These are phyloP conservation scores for Plantago major DNA, from an alignment of 257 asterid species.

Conservation along the genomic window DNA sequence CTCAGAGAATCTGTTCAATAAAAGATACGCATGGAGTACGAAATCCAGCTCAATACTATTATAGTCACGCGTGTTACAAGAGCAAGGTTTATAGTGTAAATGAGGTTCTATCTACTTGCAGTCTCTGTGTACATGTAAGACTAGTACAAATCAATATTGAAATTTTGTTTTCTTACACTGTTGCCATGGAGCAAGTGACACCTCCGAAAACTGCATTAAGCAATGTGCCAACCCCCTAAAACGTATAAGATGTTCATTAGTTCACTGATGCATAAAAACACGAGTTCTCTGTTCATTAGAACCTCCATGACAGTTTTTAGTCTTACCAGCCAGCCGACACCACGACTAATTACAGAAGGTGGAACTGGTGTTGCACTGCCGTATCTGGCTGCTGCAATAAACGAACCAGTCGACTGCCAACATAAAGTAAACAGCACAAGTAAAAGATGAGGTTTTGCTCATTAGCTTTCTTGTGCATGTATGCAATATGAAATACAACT, in stretches of 20 bases:
- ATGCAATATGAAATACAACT: neutral
- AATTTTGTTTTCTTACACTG: slow-evolving; percentile 40
- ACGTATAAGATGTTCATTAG: neutral
- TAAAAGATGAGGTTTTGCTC: neutral
- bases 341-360: slow-evolving; percentile 78
- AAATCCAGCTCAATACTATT: no score
- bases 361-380: slow-evolving; percentile 90
- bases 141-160: no score
- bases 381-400: slow-evolving; percentile 76
- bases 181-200: slow-evolving; percentile 58
- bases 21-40: neutral
- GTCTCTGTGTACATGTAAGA: no score
- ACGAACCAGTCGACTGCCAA: slow-evolving; percentile 68
- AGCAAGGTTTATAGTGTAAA: no score
- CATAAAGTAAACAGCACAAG: neutral
- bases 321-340: slow-evolving; percentile 79
- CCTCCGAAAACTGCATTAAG: slow-evolving; percentile 65
- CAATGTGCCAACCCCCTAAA: slow-evolving; percentile 67
- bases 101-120: no score
- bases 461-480: neutral
- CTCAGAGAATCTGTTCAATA: neutral
- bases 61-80: no score
- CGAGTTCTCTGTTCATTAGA: neutral
- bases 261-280: neutral
- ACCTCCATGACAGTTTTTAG: neutral